A percentile compares a stretch with the other conserved stretches of the same genome.
Conservation (phyloP, 768 basidiomycete species). For the Macrolepiota dolichaula region DNA sequence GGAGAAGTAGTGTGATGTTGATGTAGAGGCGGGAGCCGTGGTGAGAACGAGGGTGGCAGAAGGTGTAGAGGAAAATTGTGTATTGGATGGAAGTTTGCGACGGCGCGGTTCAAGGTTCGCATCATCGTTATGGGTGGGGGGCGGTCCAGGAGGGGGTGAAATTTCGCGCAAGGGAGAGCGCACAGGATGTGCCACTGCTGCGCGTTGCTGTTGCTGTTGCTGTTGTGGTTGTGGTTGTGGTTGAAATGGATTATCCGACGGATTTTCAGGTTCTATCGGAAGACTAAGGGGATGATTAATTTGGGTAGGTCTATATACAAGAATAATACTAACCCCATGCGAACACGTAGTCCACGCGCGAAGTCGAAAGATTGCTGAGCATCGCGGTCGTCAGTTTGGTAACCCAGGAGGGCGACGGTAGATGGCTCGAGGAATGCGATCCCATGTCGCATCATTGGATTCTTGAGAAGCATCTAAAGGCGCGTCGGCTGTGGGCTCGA, state of each 20-base stretch:
- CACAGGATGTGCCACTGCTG: slow-evolving; percentile 9
- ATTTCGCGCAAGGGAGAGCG: slow-evolving; percentile 39
- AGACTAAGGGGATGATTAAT: slow-evolving; percentile 2
- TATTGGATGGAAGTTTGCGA: slow-evolving; percentile 28
- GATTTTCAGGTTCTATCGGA: slow-evolving; percentile 13
- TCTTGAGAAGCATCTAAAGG: slow-evolving; percentile 63
- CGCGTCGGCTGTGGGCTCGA: background rate
- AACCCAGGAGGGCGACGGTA: slow-evolving; percentile 57
- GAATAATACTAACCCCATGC: slow-evolving; percentile 60
- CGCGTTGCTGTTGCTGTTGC: slow-evolving; percentile 1
- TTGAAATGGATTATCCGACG: slow-evolving; percentile 18
- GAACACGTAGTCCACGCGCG: slow-evolving; percentile 50
- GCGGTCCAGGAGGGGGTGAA: slow-evolving; percentile 28
- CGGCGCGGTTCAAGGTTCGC: slow-evolving; percentile 35
- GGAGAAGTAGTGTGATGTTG: slow-evolving; percentile 10
- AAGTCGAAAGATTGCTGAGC: slow-evolving; percentile 56
- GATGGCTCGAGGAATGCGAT: slow-evolving; percentile 76
- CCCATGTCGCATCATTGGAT: slow-evolving; percentile 64
- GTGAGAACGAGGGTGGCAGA: slow-evolving; percentile 17
- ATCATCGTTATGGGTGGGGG: slow-evolving; percentile 31
- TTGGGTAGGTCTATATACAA: background rate
- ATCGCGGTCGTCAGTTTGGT: slow-evolving; percentile 65
- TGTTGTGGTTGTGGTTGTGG: slow-evolving; percentile 13
- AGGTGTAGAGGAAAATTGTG: slow-evolving; percentile 3
- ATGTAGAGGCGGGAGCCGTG: slow-evolving; percentile 12